Conservation (phyloP, 202 grass and related monocot species). For the Setaria viridis region DNA sequence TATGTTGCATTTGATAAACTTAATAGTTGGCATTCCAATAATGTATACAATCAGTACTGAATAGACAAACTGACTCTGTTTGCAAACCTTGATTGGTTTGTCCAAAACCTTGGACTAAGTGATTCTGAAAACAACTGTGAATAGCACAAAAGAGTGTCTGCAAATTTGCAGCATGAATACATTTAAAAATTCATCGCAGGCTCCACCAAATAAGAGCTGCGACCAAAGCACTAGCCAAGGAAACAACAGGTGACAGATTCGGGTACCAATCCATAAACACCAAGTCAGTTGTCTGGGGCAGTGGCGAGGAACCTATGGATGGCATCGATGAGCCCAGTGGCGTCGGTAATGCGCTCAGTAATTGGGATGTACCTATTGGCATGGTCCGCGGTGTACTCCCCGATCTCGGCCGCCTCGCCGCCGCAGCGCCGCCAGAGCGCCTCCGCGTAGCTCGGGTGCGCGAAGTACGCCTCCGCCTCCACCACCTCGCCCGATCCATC, state of each 20-base stretch:
- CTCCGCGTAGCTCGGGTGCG: slow-evolving; percentile 67
- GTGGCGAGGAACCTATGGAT: slow-evolving; percentile 42
- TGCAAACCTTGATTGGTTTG: background rate
- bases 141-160: background rate
- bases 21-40: background rate
- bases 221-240: background rate
- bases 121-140: background rate
- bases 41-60: background rate
- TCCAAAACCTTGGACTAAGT: background rate
- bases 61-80: background rate
- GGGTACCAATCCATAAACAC: background rate
- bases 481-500: slow-evolving; percentile 6
- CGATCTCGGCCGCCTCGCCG: slow-evolving; percentile 57
- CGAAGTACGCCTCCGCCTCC: slow-evolving; percentile 74
- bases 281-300: background rate
- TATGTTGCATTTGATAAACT: background rate
- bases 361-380: slow-evolving; percentile 56
- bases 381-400: slow-evolving; percentile 58
- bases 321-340: slow-evolving; percentile 53
- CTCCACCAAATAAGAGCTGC: background rate
- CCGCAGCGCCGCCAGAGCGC: slow-evolving; percentile 69
- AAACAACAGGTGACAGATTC: slow-evolving; percentile 17
- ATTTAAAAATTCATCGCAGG: background rate
- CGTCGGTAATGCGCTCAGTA: slow-evolving; percentile 34
- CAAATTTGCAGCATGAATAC: background rate